Evolutionary conservation across 176 grass and related monocot species (phyloP).

Genomic region (Oryza longistaminata): DNA sequence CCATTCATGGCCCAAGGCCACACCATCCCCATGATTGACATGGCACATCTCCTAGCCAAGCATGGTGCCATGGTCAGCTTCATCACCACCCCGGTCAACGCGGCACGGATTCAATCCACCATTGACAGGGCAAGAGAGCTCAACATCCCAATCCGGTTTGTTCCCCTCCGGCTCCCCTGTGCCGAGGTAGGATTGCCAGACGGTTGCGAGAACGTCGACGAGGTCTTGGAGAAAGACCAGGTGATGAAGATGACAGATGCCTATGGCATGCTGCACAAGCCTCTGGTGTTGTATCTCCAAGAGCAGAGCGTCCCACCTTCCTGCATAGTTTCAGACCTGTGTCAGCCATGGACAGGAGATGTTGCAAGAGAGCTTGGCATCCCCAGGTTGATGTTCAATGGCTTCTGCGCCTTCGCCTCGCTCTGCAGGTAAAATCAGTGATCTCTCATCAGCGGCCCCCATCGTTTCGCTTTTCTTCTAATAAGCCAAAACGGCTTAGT

Average conservation of each 20-base stretch:
- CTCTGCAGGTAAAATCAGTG: conserved; percentile 37
- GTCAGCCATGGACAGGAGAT: conserved; percentile 50
- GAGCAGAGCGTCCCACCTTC: conserved; percentile 18
- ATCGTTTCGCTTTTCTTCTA: no score
- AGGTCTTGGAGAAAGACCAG: conserved; percentile 18
- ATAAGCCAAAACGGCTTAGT: no score
- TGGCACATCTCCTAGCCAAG: conserved; percentile 50
- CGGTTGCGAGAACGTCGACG: conserved; percentile 46
- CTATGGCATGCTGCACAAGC: conserved; percentile 6
- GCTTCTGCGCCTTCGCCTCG: conserved; percentile 43
- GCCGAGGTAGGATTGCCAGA: conserved; percentile 35
- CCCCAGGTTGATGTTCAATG: conserved; percentile 53
- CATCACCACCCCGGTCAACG: conserved; percentile 50
- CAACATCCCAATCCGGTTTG: conserved; percentile 46
- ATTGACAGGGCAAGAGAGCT: conserved; percentile 27
- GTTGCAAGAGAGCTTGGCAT: conserved; percentile 62
- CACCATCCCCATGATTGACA: conserved; percentile 60
- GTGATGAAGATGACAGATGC: conserved; percentile 30
- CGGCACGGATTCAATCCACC: conserved; percentile 36
- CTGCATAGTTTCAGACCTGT: conserved; percentile 59
- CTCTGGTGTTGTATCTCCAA: conserved; percentile 30
- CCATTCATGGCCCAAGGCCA: conserved; percentile 67
- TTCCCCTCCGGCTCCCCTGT: conserved; percentile 47
- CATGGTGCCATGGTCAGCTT: conserved; percentile 40
- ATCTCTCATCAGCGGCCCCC: not conserved